Evolutionary conservation across 345 rosid species (phyloP), one percentile per base, ranked within the genome.

Genomic region (Eucalyptus lansdowneana): DNA sequence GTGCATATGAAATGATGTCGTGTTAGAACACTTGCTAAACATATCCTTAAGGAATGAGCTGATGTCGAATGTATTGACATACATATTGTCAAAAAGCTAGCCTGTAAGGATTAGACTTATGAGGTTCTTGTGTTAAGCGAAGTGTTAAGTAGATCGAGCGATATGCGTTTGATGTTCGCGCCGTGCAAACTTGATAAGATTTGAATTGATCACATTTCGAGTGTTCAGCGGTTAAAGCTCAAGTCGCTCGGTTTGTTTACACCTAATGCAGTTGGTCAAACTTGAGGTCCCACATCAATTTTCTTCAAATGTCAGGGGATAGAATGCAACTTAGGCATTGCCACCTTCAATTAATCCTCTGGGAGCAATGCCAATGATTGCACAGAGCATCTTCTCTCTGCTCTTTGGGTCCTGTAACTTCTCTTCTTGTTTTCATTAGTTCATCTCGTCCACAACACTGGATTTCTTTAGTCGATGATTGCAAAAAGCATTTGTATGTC

Each of bases 61-160:
- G 17, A 93, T 94, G 96, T 93, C 94, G 31, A 94, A 94, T 95
- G 96, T 92, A 21, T 3, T 21, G 14, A 76, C 22, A 34, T 9
- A 69, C 24, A 22, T 51, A 16, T 69, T 19, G 37, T 69, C 15
- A 21, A 76, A 72, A 69, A 69, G 83, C 15, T 13, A 76, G 14
- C 14, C 14, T 37, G 6, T 14, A 37, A 10, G 8, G 47, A 76
- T 3, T 76, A 40, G 83, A 21, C 11, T 37, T 37, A 21, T 37
- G 83, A 8, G 47, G 45, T 37, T 76, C 47, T 76, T 13, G 47
- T 44, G 42, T 37, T 37, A 21, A 37, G 83, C 5, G 1, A 37
- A 76, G 83, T 76, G 83, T 76, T 11, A 21, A 9, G 15, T 11
- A 37, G 83, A 76, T 2, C 3, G 45, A 37, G 9, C 9, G 14